Percentiles rank a stretch among this genome's conserved stretches.
Evolutionary conservation across 2,329 filamentous ascomycete genomes (phyloP).

Genomic region (Seiridium unicorne): DNA sequence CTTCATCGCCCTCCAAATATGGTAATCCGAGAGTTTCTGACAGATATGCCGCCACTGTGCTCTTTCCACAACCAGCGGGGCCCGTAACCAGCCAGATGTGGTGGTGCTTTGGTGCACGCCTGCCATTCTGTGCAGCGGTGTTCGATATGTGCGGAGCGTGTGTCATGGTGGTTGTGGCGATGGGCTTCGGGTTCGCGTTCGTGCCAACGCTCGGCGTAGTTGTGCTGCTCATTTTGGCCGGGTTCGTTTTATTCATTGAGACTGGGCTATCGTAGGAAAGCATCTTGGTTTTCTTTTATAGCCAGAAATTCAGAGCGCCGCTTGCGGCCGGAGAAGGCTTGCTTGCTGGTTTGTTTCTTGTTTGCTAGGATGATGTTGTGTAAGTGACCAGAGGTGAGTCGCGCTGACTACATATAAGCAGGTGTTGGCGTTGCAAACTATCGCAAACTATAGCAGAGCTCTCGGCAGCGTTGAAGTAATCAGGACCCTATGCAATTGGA

Average conservation of each 20-base stretch:
- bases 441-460: not conserved
- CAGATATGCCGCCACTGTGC: slow-evolving; percentile 67
- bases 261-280: slow-evolving; percentile 49
- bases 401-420: not conserved
- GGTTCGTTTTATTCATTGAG: slow-evolving; percentile 38
- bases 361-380: not conserved
- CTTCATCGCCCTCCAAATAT: slow-evolving; percentile 77
- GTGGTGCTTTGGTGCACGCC: slow-evolving; percentile 39
- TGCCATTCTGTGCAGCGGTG: slow-evolving; percentile 25
- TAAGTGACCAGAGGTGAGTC: not conserved
- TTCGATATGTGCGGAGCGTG: slow-evolving; percentile 24
- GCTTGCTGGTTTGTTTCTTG: no score
- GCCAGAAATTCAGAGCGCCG: not conserved
- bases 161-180: slow-evolving; percentile 25
- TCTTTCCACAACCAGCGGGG: slow-evolving; percentile 78
- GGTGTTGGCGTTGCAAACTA: not conserved
- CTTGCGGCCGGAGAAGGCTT: not conserved
- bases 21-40: slow-evolving; percentile 62
- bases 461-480: not conserved
- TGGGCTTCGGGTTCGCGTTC: slow-evolving; percentile 27
- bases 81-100: slow-evolving; percentile 82
- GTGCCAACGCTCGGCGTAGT: slow-evolving; percentile 24
- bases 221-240: slow-evolving; percentile 27
- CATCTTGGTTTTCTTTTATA: slow-evolving; percentile 32
- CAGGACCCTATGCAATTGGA: not conserved